Conservation (phyloP, 1,139 yeast species). For the Yamadazyma friedrichii region DNA sequence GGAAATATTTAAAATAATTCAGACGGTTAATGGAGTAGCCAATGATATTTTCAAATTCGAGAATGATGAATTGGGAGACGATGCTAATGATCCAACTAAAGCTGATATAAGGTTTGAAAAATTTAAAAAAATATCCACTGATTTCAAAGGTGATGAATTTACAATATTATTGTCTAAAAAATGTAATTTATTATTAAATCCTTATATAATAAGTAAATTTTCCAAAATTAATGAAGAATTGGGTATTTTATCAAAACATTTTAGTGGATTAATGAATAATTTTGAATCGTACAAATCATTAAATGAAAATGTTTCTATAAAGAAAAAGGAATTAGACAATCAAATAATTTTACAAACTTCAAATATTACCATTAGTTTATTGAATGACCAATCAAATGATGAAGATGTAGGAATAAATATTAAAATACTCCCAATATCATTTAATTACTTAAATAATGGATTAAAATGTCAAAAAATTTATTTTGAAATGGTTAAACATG, state of each 20-base stretch:
- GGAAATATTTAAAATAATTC: slow-evolving; percentile 26
- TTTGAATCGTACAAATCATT: slow-evolving; percentile 12
- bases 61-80: slow-evolving; percentile 7
- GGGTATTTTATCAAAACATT: not conserved
- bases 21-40: slow-evolving; percentile 17
- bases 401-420: slow-evolving; percentile 17
- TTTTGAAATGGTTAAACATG: slow-evolving; percentile 16
- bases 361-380: slow-evolving; percentile 15
- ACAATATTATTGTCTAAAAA: slow-evolving; percentile 49
- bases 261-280: slow-evolving; percentile 8
- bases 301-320: not conserved
- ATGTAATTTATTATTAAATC: slow-evolving; percentile 33
- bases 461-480: slow-evolving; percentile 31
- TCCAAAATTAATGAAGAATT: slow-evolving; percentile 13
- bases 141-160: slow-evolving; percentile 25
- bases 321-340: slow-evolving; percentile 5
- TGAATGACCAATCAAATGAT: slow-evolving; percentile 9
- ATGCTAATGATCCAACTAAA: slow-evolving; percentile 17
- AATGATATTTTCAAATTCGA: slow-evolving; percentile 22
- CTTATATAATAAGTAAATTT: slow-evolving; percentile 10
- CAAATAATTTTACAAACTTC: slow-evolving; percentile 37
- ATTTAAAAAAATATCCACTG: slow-evolving; percentile 26
- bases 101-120: slow-evolving; percentile 56
- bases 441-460: slow-evolving; percentile 27
- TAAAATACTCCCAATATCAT: slow-evolving; percentile 38